Base-by-base conservation (phyloP, 208 protist genomes). In the Trypanosoma avium region DNA sequence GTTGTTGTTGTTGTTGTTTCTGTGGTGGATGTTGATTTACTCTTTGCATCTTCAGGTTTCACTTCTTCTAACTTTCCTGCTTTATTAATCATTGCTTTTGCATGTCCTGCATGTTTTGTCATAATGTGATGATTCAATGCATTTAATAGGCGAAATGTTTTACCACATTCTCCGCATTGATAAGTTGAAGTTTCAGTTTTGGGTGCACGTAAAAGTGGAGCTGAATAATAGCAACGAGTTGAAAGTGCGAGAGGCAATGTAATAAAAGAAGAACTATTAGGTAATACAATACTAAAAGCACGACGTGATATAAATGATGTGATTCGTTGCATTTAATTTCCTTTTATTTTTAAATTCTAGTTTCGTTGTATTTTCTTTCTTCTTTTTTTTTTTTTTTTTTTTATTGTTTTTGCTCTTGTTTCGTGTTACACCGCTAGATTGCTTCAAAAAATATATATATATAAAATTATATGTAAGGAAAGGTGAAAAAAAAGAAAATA, bases 81-180 rank as follows among this genome's bases (percentile, higher is more conserved):
- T 36, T 58, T 75, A 30, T 73, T 67, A 33, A 85, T 40, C 49
- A 95, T 67, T 1, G 84, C 79, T 63, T 80, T 89, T 0, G 89
- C 89, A 4, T 79, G 50, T 24, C 87, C 89, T 19, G 68, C 81
- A 74, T 96, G 90, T 19, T 84, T 84, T 9, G 90, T 93, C 68
- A 91, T 76, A 43, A 96, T 93, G 75, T 96, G 90, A 64, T 96
- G 90, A 32, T 92, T 86, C 1, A 96, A 75, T 0, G 90, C 90
- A 64, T 93, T 93, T 12, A 93, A 71, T 42, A 96, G 75, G 4
- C 90, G 90, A 70, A 96, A 96, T 0, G 77, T 65, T 64, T 94
- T 93, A 12, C 85, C 82, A 54, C 90, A 96, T 46, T 84, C 79
- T 3, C 86, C 75, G 55, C 90, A 96, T 50, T 92, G 84, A 53